Evolutionary conservation across 805 yeast species (phyloP), one percentile per base, ranked within the genome.

Genomic region (Yarrowia sp.): DNA sequence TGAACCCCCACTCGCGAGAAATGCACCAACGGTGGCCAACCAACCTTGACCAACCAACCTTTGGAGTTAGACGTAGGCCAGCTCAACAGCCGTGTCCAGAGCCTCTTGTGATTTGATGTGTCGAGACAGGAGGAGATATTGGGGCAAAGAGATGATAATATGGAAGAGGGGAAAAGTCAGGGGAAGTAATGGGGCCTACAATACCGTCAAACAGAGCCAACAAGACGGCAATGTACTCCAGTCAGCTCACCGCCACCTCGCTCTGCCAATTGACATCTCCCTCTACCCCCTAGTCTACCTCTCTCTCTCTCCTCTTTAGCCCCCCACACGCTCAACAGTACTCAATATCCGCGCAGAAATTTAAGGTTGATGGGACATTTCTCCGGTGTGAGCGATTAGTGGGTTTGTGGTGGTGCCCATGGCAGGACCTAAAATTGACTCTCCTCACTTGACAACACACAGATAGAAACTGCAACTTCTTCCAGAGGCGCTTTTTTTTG

Each of bases 361-460:
- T 26, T 56, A 56, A 42, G 22, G 63, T 56, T 56, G 63, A 15
- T 56, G 63, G 63, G 63, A 56, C 63, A 56, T 56, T 56, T 56
- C 63, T 56, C 63, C 63, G 63, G 63, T 56, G 63, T 56, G 63
- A 56, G 63, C 65, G 65, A 59, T 59, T 59, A 59, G 65, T 41
- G 59, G 59, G n/a, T 10, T 53, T 53, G 45, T 38, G 59, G 59
- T 53, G 63, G 63, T 56, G 63, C 48, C 63, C 63, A 56, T 15
- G 42, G 65, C 52, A 59, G 46, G 52, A 43, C 52, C 65, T 43
- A 35, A 45, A 59, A 45, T 59, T 43, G 65, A 59, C 65, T 43
- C 65, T 59, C 65, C 50, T 59, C 65, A 59, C 65, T 59, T 59
- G 52, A 59, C 65, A 56, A 59, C 67, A 48, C 67, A 48, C 67